These are phyloP conservation scores for Penicillium sp. DNA, from an alignment of 2,329 filamentous ascomycete species.

Conservation along the genomic window DNA sequence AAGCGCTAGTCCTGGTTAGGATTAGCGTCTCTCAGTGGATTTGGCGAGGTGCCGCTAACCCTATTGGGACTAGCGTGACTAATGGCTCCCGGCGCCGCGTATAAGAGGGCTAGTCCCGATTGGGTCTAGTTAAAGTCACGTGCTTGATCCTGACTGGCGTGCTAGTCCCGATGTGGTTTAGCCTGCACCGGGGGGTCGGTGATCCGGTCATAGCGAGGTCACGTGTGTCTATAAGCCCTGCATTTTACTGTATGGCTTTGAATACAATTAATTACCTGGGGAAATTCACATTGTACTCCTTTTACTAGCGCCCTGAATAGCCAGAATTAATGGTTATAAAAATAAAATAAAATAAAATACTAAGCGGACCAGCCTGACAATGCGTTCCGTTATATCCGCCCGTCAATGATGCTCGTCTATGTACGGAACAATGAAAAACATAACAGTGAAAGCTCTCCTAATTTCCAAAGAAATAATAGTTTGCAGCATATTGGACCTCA, in stretches of 20 bases:
- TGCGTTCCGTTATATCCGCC: conserved; percentile 8
- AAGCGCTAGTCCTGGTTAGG: conserved; percentile 24
- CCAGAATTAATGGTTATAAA: background rate
- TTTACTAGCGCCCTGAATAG: background rate
- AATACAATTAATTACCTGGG: background rate
- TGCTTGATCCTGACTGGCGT: too few relatives aligned
- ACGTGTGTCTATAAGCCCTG: conserved; percentile 29
- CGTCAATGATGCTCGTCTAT: conserved; percentile 9
- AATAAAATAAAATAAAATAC: conserved; percentile 2
- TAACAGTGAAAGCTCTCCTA: conserved; percentile 5
- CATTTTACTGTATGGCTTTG: background rate
- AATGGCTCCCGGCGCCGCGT: background rate
- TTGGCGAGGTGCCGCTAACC: conserved; percentile 41
- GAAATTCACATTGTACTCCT: background rate
- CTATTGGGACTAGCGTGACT: conserved; percentile 34
- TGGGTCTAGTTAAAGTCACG: too few relatives aligned
- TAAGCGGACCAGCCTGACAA: conserved; percentile 8
- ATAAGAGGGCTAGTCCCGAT: too few relatives aligned
- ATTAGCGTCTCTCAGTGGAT: conserved; percentile 26
- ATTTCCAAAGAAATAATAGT: conserved; percentile 62
- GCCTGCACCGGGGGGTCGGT: too few relatives aligned
- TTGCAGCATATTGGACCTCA: conserved; percentile 72
- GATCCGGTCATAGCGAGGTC: conserved; percentile 17
- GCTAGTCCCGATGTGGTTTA: too few relatives aligned
- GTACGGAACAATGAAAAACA: conserved; percentile 6